Base-by-base conservation (phyloP, 208 protist species). In the Trypanosoma vivax region DNA sequence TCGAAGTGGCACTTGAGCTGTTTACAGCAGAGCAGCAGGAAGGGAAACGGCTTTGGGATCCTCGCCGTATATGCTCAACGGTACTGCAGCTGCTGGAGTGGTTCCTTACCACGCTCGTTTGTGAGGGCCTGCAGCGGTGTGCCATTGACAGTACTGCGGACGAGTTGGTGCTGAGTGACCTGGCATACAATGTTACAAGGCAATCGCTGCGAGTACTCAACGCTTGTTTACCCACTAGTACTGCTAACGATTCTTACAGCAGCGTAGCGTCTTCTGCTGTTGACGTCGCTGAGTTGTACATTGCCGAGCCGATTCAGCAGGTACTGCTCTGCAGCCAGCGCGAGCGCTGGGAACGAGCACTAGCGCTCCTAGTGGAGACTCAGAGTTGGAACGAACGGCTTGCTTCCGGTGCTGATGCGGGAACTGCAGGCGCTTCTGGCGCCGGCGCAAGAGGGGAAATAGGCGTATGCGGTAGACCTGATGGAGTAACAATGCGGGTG, bases 251-350 rank as follows among this genome's bases (percentile, higher is more conserved):
- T 25, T 50, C 25, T 29, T 33, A 5, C 23, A n/a, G 23, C 3
- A 7, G 6, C 23, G 29, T 4, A 21, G 5, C 18, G 1, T 41
- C 29, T 28, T 10, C 27, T 23, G 48, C 14, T 16, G 5, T 4
- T 6, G 9, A 41, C 13, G 19, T 18, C 37, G 6, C n/a, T 3
- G 25, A 30, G 2, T 50, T 67, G 10, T 21, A 38, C 5, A 48
- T 76, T 39, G 14, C n/a, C 0, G 62, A 52, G 25, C 34, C 35
- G 1, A 47, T 40, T 1, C 43, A 73, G 33, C 56, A 58, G 18
- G 51, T 52, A 2, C 45, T 64, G 5, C 38, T 78, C 13, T 73
- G 71, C 48, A 73, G 55, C 18, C 71, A 78, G 40, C 45, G 60
- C 14, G 52, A 65, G 14, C 35, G 46, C 1, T 55, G 48, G 52